Evolutionary conservation across 148 eudicot species (phyloP).

Genomic region (Rhododendron ferrugineum): DNA sequence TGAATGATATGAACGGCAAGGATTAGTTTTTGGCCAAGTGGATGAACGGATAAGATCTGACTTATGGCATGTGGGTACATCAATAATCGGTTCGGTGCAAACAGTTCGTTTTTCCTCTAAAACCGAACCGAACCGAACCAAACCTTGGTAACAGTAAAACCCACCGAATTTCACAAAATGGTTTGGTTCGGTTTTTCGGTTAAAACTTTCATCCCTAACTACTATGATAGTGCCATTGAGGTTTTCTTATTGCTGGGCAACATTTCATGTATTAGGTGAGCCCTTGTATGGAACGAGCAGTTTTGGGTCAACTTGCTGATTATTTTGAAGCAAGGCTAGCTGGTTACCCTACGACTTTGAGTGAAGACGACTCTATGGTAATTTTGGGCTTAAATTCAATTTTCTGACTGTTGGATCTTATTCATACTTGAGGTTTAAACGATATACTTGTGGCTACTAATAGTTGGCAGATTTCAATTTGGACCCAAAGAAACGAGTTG

Average conservation of each 20-base stretch:
- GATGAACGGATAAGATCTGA: too few species aligned
- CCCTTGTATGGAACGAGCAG: constrained; percentile 90
- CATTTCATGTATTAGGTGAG: constrained; percentile 51
- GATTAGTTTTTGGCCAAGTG: too few species aligned
- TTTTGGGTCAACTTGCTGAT: constrained; percentile 75
- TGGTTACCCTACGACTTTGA: constrained; percentile 66
- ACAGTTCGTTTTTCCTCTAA: too few species aligned
- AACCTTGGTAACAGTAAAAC: neutral
- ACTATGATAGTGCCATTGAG: neutral
- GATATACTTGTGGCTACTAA: constrained; percentile 11
- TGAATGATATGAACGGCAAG: too few species aligned
- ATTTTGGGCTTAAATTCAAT: constrained; percentile 1
- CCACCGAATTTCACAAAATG: neutral
- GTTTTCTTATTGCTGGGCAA: constrained; percentile 9
- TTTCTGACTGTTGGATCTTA: neutral
- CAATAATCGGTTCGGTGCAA: too few species aligned
- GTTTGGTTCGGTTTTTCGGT: neutral
- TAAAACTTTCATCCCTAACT: neutral
- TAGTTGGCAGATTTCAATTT: constrained; percentile 68
- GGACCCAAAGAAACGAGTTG: constrained; percentile 84
- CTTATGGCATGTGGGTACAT: too few species aligned
- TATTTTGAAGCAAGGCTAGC: constrained; percentile 67
- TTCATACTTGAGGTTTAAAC: constrained; percentile 9
- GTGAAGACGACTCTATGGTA: constrained; percentile 84
- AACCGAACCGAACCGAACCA: neutral